Evolutionary conservation across 768 basidiomycete genomes (phyloP).

Genomic region (Suillus spraguei): DNA sequence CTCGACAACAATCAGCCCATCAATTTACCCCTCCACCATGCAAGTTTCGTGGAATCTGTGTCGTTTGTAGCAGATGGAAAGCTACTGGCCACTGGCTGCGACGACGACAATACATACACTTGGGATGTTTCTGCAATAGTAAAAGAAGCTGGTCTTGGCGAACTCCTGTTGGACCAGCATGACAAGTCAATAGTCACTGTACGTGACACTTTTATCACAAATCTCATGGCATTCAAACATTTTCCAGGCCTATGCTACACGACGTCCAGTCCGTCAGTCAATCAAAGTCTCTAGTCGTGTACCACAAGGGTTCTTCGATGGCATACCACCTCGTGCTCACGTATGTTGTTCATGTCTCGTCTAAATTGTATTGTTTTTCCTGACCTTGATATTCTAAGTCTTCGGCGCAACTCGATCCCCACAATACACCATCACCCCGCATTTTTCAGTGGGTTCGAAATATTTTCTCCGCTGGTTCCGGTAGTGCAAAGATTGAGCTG

Average conservation of each 20-base stretch:
- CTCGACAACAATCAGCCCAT: no score
- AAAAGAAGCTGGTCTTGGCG: neutral
- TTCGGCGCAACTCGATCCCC: no score
- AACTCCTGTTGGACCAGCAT: neutral
- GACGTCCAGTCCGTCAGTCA: neutral
- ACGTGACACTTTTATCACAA: neutral
- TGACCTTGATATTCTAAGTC: no score
- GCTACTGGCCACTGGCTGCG: neutral
- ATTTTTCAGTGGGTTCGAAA: neutral
- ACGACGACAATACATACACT: neutral
- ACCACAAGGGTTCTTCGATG: neutral
- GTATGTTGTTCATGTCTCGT: no score
- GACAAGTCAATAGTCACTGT: neutral
- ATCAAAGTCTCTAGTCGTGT: neutral
- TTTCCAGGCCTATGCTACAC: no score
- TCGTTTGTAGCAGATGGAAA: neutral
- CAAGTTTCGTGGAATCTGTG: fast-evolving
- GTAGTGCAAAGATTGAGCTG: no score
- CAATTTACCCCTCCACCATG: neutral
- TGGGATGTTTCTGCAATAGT: neutral
- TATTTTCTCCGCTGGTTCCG: no score
- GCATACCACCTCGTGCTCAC: no score
- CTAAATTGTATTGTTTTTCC: no score
- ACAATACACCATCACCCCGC: no score
- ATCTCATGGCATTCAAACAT: neutral